Evolutionary conservation across 2,329 filamentous ascomycete genomes (phyloP).

Genomic region (Ceratocystis huliohia): DNA sequence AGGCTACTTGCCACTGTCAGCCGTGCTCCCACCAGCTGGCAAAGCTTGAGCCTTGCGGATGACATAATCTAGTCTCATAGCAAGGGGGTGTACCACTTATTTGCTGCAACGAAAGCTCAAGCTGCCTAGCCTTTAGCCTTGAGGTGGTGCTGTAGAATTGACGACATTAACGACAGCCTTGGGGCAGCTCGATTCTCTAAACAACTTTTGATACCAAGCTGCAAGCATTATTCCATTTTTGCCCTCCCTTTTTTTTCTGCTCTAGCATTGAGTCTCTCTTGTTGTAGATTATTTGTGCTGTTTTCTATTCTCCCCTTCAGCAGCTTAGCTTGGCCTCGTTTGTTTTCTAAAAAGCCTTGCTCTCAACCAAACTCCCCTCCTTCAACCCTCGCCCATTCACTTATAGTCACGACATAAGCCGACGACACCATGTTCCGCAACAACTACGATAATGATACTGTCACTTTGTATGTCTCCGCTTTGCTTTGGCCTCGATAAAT

Average conservation of each 20-base stretch:
- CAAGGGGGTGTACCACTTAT: background rate
- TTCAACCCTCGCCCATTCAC: background rate
- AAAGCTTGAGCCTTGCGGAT: background rate
- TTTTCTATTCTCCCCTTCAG: background rate
- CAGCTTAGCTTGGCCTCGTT: background rate
- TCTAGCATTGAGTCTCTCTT: background rate
- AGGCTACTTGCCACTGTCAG: background rate
- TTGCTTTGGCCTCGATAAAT: background rate
- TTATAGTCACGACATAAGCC: background rate
- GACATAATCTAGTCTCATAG: background rate
- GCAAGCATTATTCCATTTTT: background rate
- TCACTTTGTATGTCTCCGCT: slow-evolving; percentile 81
- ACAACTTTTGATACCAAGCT: background rate
- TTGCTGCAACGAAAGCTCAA: slow-evolving; percentile 18
- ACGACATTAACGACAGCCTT: slow-evolving; percentile 19
- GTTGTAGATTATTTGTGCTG: background rate
- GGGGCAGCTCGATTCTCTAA: background rate
- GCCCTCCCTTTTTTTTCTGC: background rate
- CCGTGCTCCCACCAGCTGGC: background rate
- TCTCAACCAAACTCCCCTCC: slow-evolving; percentile 5
- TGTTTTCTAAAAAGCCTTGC: slow-evolving; percentile 6
- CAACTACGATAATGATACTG: slow-evolving; percentile 99
- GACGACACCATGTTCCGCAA: slow-evolving; percentile 81
- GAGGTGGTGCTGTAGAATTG: slow-evolving; percentile 2
- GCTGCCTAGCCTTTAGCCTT: slow-evolving; percentile 19